Percentiles rank a stretch among this genome's conserved stretches.
Conservation (phyloP, 352 stramenopile species). For the Halophytophthora polymorphica region DNA sequence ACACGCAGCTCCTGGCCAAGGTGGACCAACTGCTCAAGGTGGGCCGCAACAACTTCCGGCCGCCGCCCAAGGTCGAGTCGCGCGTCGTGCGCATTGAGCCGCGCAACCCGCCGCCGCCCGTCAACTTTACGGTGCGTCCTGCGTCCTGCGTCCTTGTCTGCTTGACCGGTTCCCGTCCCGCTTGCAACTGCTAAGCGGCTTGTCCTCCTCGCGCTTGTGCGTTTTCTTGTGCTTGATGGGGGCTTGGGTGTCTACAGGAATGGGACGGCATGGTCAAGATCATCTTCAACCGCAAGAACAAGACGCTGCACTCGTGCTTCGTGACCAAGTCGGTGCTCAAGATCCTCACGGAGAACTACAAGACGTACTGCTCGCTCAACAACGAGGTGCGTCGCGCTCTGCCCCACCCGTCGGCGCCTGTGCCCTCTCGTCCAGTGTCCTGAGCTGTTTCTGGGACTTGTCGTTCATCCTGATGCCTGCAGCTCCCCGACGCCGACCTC, state of each 20-base stretch:
- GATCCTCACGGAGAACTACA: slow-evolving; percentile 96
- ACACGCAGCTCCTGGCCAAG: slow-evolving; percentile 98
- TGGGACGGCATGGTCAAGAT: slow-evolving; percentile 99
- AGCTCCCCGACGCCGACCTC: slow-evolving; percentile 72
- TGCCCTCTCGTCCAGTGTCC: not conserved
- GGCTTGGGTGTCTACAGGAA: slow-evolving; percentile 56
- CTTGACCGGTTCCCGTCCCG: too few relatives aligned
- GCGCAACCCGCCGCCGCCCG: slow-evolving; percentile 96
- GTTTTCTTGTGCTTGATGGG: slow-evolving; percentile 8
- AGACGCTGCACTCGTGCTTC: slow-evolving; percentile 96
- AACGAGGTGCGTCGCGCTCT: slow-evolving; percentile 44
- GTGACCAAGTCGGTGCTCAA: slow-evolving; percentile 96
- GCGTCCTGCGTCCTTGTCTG: not conserved
- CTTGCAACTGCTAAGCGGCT: not conserved
- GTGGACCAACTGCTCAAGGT: slow-evolving; percentile 98
- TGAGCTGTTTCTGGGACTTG: not conserved
- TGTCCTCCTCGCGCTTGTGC: not conserved
- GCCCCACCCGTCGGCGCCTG: not conserved
- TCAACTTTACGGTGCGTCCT: slow-evolving; percentile 94
- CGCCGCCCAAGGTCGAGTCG: slow-evolving; percentile 96
- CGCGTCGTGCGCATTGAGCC: slow-evolving; percentile 97
- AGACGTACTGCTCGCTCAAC: slow-evolving; percentile 93
- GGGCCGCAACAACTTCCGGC: slow-evolving; percentile 99
- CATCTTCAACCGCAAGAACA: slow-evolving; percentile 99
- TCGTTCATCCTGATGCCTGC: slow-evolving; percentile 2